Conservation (phyloP, 306 rosid genomes). For the Casuarina glauca region DNA sequence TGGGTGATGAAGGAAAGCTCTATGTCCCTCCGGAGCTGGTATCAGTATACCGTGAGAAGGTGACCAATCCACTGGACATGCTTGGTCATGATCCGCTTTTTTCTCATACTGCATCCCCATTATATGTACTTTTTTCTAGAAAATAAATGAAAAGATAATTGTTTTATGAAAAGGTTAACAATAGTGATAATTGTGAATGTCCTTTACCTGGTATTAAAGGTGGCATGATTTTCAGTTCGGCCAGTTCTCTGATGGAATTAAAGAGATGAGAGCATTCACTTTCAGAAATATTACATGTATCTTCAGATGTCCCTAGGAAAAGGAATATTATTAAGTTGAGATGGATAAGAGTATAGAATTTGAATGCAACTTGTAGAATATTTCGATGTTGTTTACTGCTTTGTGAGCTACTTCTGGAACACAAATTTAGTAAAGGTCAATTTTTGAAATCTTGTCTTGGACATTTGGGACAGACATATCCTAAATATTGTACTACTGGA, state of each 20-base stretch:
- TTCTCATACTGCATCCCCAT: not conserved
- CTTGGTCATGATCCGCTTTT: not conserved
- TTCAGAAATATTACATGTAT: not conserved
- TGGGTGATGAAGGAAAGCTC: conserved; percentile 98
- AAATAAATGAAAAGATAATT: no score
- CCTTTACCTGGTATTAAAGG: not conserved
- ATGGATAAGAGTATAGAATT: no score
- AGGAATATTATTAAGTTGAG: not conserved
- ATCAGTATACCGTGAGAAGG: conserved; percentile 93
- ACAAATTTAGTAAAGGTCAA: conserved; percentile 6
- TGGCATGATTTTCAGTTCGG: not conserved
- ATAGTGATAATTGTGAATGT: not conserved
- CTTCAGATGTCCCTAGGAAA: not conserved
- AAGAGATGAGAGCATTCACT: not conserved
- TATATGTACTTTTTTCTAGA: not conserved
- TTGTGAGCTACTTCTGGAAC: not conserved
- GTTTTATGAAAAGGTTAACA: not conserved
- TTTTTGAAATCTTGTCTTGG: conserved; percentile 20
- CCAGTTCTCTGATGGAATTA: not conserved
- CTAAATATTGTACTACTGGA: not conserved
- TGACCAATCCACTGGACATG: conserved; percentile 26
- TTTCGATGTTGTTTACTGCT: conserved; percentile 24
- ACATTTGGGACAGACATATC: conserved; percentile 1
- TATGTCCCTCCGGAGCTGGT: conserved; percentile 83
- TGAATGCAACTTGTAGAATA: conserved; percentile 6